Evolutionary conservation across 331 rosid genomes (phyloP).

Genomic region (Pyrus hybrid): DNA sequence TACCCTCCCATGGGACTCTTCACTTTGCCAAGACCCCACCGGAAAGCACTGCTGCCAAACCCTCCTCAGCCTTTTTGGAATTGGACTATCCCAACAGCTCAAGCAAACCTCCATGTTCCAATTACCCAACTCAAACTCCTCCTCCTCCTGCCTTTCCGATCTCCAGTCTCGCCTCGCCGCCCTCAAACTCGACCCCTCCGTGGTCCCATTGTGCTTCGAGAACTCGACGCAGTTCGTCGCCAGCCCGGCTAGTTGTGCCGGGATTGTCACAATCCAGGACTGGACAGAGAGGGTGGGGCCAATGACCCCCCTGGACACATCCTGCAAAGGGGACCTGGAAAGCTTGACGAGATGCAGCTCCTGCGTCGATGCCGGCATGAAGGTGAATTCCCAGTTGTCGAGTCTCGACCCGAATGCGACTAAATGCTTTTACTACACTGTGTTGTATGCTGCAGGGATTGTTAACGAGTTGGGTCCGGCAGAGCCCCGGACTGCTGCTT

Average conservation of each 20-base stretch:
- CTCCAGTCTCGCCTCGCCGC: conserved; percentile 8
- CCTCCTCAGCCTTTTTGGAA: conserved; percentile 49
- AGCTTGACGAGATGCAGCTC: conserved; percentile 30
- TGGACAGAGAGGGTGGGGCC: conserved; percentile 37
- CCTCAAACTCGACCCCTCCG: conserved; percentile 12
- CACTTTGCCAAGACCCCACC: conserved; percentile 33
- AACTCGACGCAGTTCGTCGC: conserved; percentile 44
- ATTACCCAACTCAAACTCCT: conserved; percentile 34
- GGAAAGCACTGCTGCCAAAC: conserved; percentile 52
- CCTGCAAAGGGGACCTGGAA: conserved; percentile 43
- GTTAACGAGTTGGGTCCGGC: conserved; percentile 53
- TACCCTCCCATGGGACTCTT: conserved; percentile 67
- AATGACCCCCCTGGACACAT: conserved; percentile 17
- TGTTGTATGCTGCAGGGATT: conserved; percentile 55
- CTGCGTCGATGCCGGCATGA: conserved; percentile 60
- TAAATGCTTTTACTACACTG: conserved; percentile 43
- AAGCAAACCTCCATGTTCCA: conserved; percentile 42
- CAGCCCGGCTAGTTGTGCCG: conserved; percentile 43
- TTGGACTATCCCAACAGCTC: conserved; percentile 61
- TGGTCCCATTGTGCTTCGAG: conserved; percentile 40
- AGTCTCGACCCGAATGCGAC: conserved; percentile 26
- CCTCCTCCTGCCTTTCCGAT: conserved; percentile 47
- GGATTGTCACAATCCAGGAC: conserved; percentile 37
- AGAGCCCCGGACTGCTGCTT: conserved; percentile 37
- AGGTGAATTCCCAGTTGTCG: conserved; percentile 26